These are phyloP conservation scores for Hypholoma sublateritium DNA, from an alignment of 768 basidiomycete genomes.

Conservation along the genomic window DNA sequence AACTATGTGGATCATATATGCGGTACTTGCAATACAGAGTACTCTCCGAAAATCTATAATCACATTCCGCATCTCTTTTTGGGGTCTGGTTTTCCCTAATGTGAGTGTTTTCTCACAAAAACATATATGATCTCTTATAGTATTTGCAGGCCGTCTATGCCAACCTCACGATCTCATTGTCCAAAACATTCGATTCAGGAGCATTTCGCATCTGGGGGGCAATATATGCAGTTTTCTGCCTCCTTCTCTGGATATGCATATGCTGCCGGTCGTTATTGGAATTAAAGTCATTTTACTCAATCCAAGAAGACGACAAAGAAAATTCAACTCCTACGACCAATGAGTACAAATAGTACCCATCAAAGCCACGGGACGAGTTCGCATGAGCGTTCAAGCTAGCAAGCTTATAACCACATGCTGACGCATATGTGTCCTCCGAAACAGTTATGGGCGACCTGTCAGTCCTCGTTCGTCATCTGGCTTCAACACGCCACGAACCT, in stretches of 20 bases:
- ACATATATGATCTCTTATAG: background rate
- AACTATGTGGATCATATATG: conserved; percentile 62
- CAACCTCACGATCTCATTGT: conserved; percentile 57
- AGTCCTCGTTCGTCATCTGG: no score
- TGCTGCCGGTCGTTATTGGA: conserved; percentile 39
- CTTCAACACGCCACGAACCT: no score
- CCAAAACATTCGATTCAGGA: conserved; percentile 44
- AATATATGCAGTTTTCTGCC: conserved; percentile 48
- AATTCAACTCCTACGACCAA: conserved; percentile 1
- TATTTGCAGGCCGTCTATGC: conserved; percentile 51
- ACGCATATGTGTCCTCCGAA: no score
- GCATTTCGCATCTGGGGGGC: conserved; percentile 61
- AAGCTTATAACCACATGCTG: no score
- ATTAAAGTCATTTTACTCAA: conserved; percentile 17
- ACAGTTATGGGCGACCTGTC: no score
- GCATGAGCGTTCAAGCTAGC: no score
- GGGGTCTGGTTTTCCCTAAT: conserved; percentile 75
- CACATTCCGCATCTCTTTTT: conserved; percentile 57
- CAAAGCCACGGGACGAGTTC: background rate
- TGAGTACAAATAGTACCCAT: background rate
- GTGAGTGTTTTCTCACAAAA: conserved; percentile 26
- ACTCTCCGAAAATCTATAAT: conserved; percentile 39
- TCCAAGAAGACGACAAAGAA: conserved; percentile 3
- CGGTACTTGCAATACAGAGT: conserved; percentile 47
- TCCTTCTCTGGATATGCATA: conserved; percentile 54